A percentile compares a stretch with the other conserved stretches of the same genome.
Conservation (phyloP, 352 stramenopile species). For the Pythium pyrilobum region DNA sequence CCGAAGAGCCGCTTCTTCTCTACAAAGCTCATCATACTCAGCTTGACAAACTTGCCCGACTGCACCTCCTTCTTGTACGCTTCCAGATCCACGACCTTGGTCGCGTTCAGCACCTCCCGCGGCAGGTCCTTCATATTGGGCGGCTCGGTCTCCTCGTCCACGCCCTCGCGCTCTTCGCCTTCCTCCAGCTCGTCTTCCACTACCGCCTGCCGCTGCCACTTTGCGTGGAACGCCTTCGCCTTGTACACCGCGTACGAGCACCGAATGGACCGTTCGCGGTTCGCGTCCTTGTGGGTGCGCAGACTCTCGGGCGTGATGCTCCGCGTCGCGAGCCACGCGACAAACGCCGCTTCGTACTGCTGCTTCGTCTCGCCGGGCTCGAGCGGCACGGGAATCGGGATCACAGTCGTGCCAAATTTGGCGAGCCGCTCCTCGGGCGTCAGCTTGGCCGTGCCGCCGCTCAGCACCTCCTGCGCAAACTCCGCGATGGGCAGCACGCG, state of each 20-base stretch:
- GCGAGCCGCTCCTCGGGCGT: background rate
- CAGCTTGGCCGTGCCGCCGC: background rate
- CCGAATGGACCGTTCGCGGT: background rate
- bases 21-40: background rate
- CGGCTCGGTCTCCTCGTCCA: background rate
- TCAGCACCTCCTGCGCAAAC: background rate
- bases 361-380: background rate
- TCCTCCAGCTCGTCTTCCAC: background rate
- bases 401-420: background rate
- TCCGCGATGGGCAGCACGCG: constrained; percentile 2
- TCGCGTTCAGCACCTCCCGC: background rate
- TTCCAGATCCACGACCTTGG: background rate
- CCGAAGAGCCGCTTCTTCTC: background rate
- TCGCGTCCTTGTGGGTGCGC: background rate
- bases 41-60: background rate
- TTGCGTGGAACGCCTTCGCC: background rate
- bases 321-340: background rate
- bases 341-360: constrained; percentile 2
- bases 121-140: too few relatives aligned
- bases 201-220: background rate
- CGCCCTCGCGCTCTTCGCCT: background rate
- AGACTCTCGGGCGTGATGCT: too few relatives aligned
- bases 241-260: background rate
- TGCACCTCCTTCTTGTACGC: background rate
- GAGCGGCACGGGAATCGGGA: constrained; percentile 4